Evolutionary conservation across 2,329 filamentous ascomycete species (phyloP), one percentile per base, ranked within the genome.

Genomic region (Aureobasidium zeae): DNA sequence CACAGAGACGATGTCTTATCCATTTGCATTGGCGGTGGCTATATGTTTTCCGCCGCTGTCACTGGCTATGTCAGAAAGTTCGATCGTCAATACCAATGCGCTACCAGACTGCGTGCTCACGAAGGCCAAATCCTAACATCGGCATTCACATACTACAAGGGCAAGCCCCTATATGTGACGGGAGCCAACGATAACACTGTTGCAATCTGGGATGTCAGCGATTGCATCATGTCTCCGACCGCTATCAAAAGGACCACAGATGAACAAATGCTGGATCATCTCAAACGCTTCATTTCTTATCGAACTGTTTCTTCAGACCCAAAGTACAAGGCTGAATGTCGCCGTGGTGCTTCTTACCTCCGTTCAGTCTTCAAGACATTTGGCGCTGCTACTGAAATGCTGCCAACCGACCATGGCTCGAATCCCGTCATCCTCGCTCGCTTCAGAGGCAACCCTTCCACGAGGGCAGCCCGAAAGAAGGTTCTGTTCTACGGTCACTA

Each of bases 401-500:
- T 98, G n/a, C 85, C 83, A 48, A 86, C 86, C 0, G 77, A 81
- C 24, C 78, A 83, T 53, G 74, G 21, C 54, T 81, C 85, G 54
- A 96, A 96, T 57, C 91, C 91, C 0, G 81, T 98, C n/a, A 87
- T 98, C 0, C 82, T 84, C 52, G 91, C 91, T 29, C 83, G 81
- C 48, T 98, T 98, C 60, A 76, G 77, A 32, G 87, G 83, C 3
- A 91, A 80, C 62, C 77, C 73, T 48, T 72, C 77, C 9, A 75
- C 78, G 1, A 67, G 76, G 0, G 72, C 75, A 19, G 70, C 76
- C 19, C 76, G 85, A 13, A 94, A 91, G 65, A 87, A 86, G 21
- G 85, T 96, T 7, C 68, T 98, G 0, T 98, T 98, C 60, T 98
- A 98, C 57, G 91, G 93, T 0, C 91, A 98, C 60, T 98, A 98